Evolutionary conservation across 192 early-diverging fungal genomes (phyloP).

Genomic region (Coemansia sp.): DNA sequence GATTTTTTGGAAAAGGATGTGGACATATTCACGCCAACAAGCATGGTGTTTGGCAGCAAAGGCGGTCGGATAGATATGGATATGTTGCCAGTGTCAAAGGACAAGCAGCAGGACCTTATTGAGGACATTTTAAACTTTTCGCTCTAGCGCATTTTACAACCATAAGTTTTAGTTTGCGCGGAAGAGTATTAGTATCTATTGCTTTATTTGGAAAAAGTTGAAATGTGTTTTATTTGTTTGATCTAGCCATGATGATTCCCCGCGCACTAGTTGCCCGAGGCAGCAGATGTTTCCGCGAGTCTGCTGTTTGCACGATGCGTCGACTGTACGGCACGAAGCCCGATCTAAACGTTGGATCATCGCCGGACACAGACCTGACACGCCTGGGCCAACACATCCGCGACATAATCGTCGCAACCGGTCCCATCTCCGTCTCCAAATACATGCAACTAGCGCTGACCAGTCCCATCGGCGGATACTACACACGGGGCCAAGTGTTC

Average conservation of each 20-base stretch:
- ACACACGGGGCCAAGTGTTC: slow-evolving; percentile 89
- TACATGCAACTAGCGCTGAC: slow-evolving; percentile 88
- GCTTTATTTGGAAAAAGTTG: too few species aligned
- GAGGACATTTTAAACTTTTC: slow-evolving; percentile 30
- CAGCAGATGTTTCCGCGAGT: not conserved
- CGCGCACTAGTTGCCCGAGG: not conserved
- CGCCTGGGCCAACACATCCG: slow-evolving; percentile 59
- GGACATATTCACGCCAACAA: slow-evolving; percentile 39
- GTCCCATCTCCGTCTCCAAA: slow-evolving; percentile 76
- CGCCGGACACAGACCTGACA: slow-evolving; percentile 11
- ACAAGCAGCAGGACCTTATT: slow-evolving; percentile 28
- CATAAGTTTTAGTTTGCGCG: too few species aligned
- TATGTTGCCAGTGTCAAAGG: not conserved
- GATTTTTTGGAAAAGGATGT: slow-evolving; percentile 42
- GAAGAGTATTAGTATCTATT: too few species aligned
- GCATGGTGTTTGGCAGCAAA: not conserved
- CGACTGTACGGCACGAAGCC: not conserved
- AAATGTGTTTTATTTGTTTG: too few species aligned
- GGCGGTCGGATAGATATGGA: not conserved
- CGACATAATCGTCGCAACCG: slow-evolving; percentile 58
- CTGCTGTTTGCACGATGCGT: not conserved
- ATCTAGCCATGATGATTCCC: not conserved
- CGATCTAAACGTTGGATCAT: not conserved
- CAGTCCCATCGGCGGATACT: slow-evolving; percentile 90
- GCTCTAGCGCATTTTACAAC: not conserved